Percentiles rank a stretch among this genome's conserved stretches.
Conservation (phyloP, 768 basidiomycete genomes). For the Suillus tomentosus region DNA sequence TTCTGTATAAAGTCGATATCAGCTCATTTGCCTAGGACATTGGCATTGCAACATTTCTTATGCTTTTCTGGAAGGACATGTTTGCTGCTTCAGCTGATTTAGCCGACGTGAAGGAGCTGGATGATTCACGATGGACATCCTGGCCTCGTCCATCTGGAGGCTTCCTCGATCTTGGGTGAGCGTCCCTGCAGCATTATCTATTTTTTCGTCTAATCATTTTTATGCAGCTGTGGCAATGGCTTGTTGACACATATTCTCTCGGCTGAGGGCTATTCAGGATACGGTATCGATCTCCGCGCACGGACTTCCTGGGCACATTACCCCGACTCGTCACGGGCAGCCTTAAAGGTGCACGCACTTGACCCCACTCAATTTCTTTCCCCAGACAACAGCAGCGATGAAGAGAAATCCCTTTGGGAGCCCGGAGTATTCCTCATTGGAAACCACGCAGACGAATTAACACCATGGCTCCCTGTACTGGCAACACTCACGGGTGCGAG, state of each 20-base stretch:
- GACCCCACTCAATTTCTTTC: constrained; percentile 52
- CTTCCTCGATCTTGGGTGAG: constrained; percentile 87
- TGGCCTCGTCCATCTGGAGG: constrained; percentile 85
- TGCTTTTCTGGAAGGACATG: constrained; percentile 85
- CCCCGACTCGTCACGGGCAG: constrained; percentile 58
- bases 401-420: constrained; percentile 29
- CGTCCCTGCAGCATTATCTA: constrained; percentile 4
- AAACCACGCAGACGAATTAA: constrained; percentile 96
- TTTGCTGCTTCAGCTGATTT: constrained; percentile 37
- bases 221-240: constrained; percentile 83
- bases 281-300: constrained; percentile 84
- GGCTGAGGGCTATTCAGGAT: constrained; percentile 81
- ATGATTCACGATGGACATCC: constrained; percentile 54
- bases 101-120: constrained; percentile 7
- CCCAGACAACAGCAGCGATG: constrained; percentile 11
- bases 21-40: constrained; percentile 63
- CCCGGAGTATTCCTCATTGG: constrained; percentile 78
- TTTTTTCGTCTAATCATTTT: not conserved
- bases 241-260: constrained; percentile 86
- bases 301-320: constrained; percentile 86
- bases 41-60: constrained; percentile 90
- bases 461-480: constrained; percentile 90
- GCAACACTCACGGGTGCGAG: constrained; percentile 60
- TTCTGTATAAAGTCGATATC: not conserved
- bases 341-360: constrained; percentile 69